Evolutionary conservation across 1,284 basidiomycete species (phyloP), one percentile per base, ranked within the genome.

Genomic region (Coriolopsis trogii): DNA sequence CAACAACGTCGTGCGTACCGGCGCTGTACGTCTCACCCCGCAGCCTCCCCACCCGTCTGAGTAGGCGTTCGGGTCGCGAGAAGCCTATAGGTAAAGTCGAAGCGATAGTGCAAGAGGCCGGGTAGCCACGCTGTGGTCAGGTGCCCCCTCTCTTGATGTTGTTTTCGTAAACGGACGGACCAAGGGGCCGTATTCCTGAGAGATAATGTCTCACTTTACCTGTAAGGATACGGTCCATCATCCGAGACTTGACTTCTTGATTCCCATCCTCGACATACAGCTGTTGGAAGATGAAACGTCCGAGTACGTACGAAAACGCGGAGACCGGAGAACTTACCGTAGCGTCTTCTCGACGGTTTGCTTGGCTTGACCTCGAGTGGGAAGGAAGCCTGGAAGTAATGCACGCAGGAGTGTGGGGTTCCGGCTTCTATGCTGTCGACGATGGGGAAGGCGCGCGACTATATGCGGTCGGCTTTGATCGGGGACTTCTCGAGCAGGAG

Each of bases 151-250:
- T 20, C 36, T 20, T 42, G 46, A 29, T 53, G 40, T 26, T 39
- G n/a, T 37, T 52, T 44, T 45, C 53, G 56, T 54, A 58, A 53
- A 21, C 49, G 53, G 46, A 46, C 61, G 61, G 61, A 53, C 30
- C 56, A 53, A 46, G 49, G 49, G 55, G 24, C 51, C 56, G 56
- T 40, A 51, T 15, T 6, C 49, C 51, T 54, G 56, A 48, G 51
- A 53, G 37, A 26, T 7, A 40, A 49, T 33, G 40, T 34, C 39
- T 43, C 38, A 37, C 20, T 15, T 16, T 41, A 33, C 29, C 13
- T 42, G 39, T 33, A 13, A 33, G 31, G 31, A 33, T 33, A 33
- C 31, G 31, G 36, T 31, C 37, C 29, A 29, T 23, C 18, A 13
- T 18, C 9, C 31, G 15, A 16, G 18, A 13, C 39, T 36, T 28